These are phyloP conservation scores for Pinguiococcus pyrenoidosus DNA, from an alignment of 108 stramenopile species.

Conservation along the genomic window DNA sequence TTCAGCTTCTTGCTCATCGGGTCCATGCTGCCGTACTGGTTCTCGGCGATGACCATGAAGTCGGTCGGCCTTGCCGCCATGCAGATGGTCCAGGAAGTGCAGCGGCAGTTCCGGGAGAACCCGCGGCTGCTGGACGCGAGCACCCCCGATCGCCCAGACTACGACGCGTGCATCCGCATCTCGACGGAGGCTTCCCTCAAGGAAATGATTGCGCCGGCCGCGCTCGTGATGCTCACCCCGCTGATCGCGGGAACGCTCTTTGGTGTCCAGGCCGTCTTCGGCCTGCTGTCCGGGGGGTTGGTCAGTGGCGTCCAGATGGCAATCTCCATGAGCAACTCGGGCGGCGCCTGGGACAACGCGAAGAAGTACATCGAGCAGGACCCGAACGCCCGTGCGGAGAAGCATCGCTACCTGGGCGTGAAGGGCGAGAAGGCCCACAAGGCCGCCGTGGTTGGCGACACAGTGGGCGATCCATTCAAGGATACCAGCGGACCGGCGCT, in stretches of 20 bases:
- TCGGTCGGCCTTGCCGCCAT: constrained; percentile 89
- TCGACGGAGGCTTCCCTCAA: constrained; percentile 80
- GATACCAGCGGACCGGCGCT: constrained; percentile 91
- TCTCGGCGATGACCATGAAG: constrained; percentile 98
- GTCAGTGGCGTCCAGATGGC: constrained; percentile 85
- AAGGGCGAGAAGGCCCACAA: constrained; percentile 77
- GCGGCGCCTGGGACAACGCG: constrained; percentile 97
- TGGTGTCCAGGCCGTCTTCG: constrained; percentile 84
- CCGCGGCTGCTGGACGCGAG: constrained; percentile 26
- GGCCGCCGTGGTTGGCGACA: constrained; percentile 93
- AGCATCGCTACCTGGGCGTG: too few species aligned
- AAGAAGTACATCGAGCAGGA: constrained; percentile 95
- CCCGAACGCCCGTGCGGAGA: too few species aligned
- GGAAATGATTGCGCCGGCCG: constrained; percentile 93
- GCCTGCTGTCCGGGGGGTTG: constrained; percentile 77
- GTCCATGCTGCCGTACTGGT: constrained; percentile 95
- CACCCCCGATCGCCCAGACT: constrained; percentile 27
- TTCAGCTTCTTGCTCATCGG: constrained; percentile 90
- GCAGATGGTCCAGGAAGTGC: constrained; percentile 95
- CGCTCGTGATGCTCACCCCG: constrained; percentile 91
- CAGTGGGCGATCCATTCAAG: constrained; percentile 96
- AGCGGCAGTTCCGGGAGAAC: constrained; percentile 85
- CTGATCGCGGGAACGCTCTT: constrained; percentile 89
- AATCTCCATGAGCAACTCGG: constrained; percentile 94
- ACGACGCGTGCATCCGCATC: constrained; percentile 72